Evolutionary conservation across 805 yeast species (phyloP).

Genomic region (Yamadazyma tumulicola): DNA sequence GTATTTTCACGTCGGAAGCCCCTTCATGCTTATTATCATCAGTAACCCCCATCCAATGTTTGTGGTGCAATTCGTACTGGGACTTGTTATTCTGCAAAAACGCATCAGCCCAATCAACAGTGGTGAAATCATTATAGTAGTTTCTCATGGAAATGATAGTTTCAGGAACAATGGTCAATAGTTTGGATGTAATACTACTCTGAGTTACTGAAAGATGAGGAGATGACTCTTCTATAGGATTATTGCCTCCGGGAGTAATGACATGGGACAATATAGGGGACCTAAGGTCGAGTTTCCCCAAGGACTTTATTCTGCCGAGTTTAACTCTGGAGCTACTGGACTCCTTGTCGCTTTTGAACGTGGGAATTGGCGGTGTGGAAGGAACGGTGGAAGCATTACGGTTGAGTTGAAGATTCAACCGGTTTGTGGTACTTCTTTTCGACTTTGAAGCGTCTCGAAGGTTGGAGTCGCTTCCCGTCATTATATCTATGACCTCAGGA

Average conservation of each 20-base stretch:
- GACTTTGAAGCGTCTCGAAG: neutral
- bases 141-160: slow-evolving; percentile 23
- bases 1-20: slow-evolving; percentile 12
- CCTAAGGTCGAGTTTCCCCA: slow-evolving; percentile 17
- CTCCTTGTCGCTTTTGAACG: slow-evolving; percentile 2
- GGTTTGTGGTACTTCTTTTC: neutral
- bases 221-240: slow-evolving; percentile 9
- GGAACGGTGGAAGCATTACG: slow-evolving; percentile 5
- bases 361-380: slow-evolving; percentile 6
- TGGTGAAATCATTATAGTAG: slow-evolving; percentile 58
- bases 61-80: slow-evolving; percentile 32
- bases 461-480: slow-evolving; percentile 1
- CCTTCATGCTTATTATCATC: slow-evolving; percentile 1
- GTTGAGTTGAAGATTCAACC: neutral
- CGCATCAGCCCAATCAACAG: slow-evolving; percentile 58
- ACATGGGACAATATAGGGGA: slow-evolving; percentile 15
- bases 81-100: slow-evolving; percentile 41
- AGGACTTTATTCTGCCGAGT: slow-evolving; percentile 15
- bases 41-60: slow-evolving; percentile 23
- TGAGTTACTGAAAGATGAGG: slow-evolving; percentile 13
- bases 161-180: slow-evolving; percentile 14
- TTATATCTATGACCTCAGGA: too few species aligned
- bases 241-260: slow-evolving; percentile 5
- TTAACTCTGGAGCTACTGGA: neutral
- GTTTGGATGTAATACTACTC: slow-evolving; percentile 13